Evolutionary conservation across 2,329 filamentous ascomycete species (phyloP), one percentile per base, ranked within the genome.

Genomic region (Aspergillus sp.): DNA sequence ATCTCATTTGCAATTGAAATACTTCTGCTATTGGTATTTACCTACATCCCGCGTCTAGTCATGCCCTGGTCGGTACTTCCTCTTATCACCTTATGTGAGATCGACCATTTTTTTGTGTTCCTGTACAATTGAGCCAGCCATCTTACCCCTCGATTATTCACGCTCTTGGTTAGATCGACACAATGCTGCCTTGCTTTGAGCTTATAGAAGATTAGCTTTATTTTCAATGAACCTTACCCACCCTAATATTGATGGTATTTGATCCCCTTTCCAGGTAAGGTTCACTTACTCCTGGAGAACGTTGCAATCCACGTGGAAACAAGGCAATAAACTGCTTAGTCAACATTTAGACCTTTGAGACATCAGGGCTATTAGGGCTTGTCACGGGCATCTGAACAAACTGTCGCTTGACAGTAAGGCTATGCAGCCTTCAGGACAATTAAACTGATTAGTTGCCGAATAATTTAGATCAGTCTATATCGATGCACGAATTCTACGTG

Each of bases 1-100:
- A 57, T 62, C 63, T 66, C 64, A 57, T 62, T 56, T 57, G 51
- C 53, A 55, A 58, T 21, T 21, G 39, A 40, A 40, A 40, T 40
- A 21, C 14, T 21, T 21, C 9, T 43, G 40, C 4, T 37, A 37
- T 37, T 37, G 12, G 35, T 37, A 37, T 37, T 37, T 37, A 37
- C 35, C 27, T 11, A 31, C 27, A 31, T 8, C 4, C 7, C 27
- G 9, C 27, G 27, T 31, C 27, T 31, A 31, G 27, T 11, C 27
- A 11, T 11, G 27, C 27, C 27, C 27, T 31, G 27, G 9, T 31
- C 9, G 27, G 27, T 31, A 31, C 27, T 31, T 31, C 27, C 27
- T 31, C 27, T 31, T 44, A 24, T 11, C 11, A 7, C 4, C 23
- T 19, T 19, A 21, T n/a, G 27, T 24, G 35, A 33, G 4, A 17